Evolutionary conservation across 331 rosid species (phyloP), one percentile per base, ranked within the genome.

Genomic region (Stylosanthes scabra): DNA sequence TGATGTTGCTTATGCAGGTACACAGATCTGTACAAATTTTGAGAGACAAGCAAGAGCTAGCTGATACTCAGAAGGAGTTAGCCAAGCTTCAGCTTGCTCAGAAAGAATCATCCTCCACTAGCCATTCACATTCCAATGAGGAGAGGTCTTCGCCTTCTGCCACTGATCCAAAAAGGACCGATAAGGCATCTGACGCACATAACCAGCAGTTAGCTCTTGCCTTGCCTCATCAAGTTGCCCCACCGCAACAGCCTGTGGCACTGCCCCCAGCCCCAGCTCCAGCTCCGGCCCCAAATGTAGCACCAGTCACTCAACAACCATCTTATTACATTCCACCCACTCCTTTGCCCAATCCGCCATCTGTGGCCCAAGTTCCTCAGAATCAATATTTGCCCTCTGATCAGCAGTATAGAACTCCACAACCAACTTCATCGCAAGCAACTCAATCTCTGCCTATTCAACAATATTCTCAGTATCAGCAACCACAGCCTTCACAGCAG

Each of bases 31-130:
- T 93, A 37, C 98, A 90, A 79, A 86, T 93, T 67, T 80, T 93
- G 58, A 83, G 90, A 78, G 98, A 93, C 89, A 93, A 88, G 73
- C 98, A 93, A 86, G 97, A 90, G 71, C 93, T 93, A 37, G 91
- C 91, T 1, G 97, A 93, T 62, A 76, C 98, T 64, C 98, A 87
- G 68, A 93, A 90, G 75, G 96, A 93, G 72, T 57, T 93, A 63
- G 96, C 97, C 76, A 90, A 87, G 80, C 92, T 90, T 82, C 95
- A 81, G 74, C 87, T 86, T 71, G 87, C 67, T 0, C 95, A 71
- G 80, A 92, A 88, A 73, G 96, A 83, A 58, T 86, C 98, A 45
- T 77, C 87, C 63, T 84, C 90, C 3, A 63, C 91, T 16, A 80
- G 37, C 66, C 96, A 82, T 78, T 71, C 80, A 2, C 93, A 84